Base-by-base conservation (phyloP, 75 land plant genomes). In the Cupressus sempervirens region DNA sequence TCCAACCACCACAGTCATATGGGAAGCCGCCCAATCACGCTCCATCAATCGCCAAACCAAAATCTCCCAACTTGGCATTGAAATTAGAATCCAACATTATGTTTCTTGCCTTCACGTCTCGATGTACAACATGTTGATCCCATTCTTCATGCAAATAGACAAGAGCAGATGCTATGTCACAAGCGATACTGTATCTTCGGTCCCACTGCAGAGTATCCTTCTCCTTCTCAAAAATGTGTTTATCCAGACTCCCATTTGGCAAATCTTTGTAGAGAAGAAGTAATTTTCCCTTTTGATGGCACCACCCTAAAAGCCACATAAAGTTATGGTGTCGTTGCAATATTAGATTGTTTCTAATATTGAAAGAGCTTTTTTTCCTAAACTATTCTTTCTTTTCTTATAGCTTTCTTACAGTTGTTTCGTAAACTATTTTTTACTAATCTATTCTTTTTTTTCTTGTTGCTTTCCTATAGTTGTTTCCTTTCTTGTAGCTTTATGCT, bases 301-400 rank as follows among this genome's bases (percentile, higher is more conserved):
- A 16, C 76, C 45, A 84, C 90, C n/a, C 92, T 14, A 86, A 53
- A 18, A 91, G 87, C 82, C 83, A 84, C 29, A 91, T 89, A 56
- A 91, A 41, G 53, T 91, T 91, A 46, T 84, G 70, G 84, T 91
- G n/a, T n/a, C n/a, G n/a, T n/a, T n/a, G n/a, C n/a, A n/a, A n/a
- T n/a, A n/a, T n/a, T n/a, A n/a, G n/a, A n/a, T n/a, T n/a, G n/a
- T n/a, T n/a, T n/a, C n/a, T n/a, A n/a, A n/a, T n/a, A n/a, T n/a
- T n/a, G n/a, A n/a, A n/a, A n/a, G n/a, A n/a, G n/a, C n/a, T n/a
- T n/a, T n/a, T n/a, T n/a, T n/a, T n/a, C n/a, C n/a, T n/a, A n/a
- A n/a, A n/a, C n/a, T n/a, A n/a, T n/a, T n/a, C n/a, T n/a, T n/a
- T n/a, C n/a, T n/a, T n/a, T n/a, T n/a, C n/a, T n/a, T n/a, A n/a